Conservation (phyloP, 768 basidiomycete species). For the Termitomyces sp. region DNA sequence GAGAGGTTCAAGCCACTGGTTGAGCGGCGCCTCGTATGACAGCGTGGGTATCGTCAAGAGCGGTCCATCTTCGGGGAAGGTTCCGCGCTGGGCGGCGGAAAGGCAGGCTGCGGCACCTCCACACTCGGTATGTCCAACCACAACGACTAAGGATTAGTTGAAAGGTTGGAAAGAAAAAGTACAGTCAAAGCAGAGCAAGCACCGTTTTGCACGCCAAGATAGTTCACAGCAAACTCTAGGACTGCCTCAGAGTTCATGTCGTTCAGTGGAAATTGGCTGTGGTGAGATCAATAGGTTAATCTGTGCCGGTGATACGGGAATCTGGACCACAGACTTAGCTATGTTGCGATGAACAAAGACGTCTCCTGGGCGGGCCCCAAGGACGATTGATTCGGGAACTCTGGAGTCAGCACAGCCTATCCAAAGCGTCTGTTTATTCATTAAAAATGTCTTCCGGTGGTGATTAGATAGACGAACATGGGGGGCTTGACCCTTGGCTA, state of each 20-base stretch:
- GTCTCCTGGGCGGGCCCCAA: conserved; percentile 66
- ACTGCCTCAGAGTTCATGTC: conserved; percentile 72
- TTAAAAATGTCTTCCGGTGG: conserved; percentile 5
- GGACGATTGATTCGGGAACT: conserved; percentile 74
- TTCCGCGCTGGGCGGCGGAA: conserved; percentile 32
- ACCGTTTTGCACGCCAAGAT: conserved; percentile 76
- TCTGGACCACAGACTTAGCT: conserved; percentile 47
- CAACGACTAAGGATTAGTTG: conserved; percentile 45
- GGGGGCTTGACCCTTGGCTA: conserved; percentile 59
- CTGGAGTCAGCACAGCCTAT: conserved; percentile 83
- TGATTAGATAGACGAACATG: conserved; percentile 38
- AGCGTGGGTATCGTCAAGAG: conserved; percentile 28
- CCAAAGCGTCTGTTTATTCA: conserved; percentile 58
- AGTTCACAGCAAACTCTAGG: conserved; percentile 65
- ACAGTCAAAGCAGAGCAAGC: conserved; percentile 27
- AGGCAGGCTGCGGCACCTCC: conserved; percentile 67
- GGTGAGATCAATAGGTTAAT: background rate
- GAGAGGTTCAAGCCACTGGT: conserved; percentile 60
- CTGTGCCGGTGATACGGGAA: background rate
- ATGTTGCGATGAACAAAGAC: conserved; percentile 85
- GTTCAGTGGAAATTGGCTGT: conserved; percentile 65
- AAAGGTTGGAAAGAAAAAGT: conserved; percentile 24
- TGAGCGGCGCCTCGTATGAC: conserved; percentile 43
- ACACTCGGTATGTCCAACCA: conserved; percentile 82
- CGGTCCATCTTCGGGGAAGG: conserved; percentile 21